Base-by-base conservation (phyloP, 176 grass and related monocot genomes). In the Triticum aestivum region DNA sequence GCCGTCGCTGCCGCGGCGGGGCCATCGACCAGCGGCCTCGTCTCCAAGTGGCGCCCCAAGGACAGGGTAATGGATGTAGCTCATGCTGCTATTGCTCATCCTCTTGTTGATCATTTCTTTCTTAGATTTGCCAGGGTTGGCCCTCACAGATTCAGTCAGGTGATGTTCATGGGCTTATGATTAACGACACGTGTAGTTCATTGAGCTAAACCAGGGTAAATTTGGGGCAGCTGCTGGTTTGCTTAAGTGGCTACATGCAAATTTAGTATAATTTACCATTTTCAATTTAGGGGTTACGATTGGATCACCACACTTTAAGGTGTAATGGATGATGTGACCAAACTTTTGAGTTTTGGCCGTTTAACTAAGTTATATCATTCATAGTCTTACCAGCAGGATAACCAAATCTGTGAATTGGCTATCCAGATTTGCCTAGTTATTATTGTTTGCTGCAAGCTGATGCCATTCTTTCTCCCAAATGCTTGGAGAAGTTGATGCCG, bases 11-110 rank as follows among this genome's bases (percentile, higher is more conserved):
- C 84, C 0, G 87, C 87, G 11, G 82, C 82, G 3, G 97, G 90
- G 18, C 92, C 94, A 0, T 93, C 92, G 0, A 91, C 93, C 29
- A 94, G 89, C 24, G 97, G 97, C 8, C 84, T 93, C 35, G 97
- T 99, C 76, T 97, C 94, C 67, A 99, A 99, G 67, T 99, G 97
- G 97, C 87, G 97, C 2, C 92, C 87, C 13, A 99, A 97, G 80
- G 97, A 99, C 75, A 72, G 94, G 94, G 97, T 99, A 94, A 91
- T 82, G 64, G 86, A 77, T 78, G 45, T 8, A 26, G 24, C 20
- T 15, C 74, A 44, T 30, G 18, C 24, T 14, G 44, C 82, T 88
- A 9, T 2, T 68, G 20, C 51, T 61, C 33, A 10, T 66, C 15
- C 34, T 73, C n/a, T 9, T 78, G 61, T 44, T 91, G 17, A 63